Evolutionary conservation across 257 asterid species (phyloP), one percentile per base, ranked within the genome.

Genomic region (Cinchona pubescens): DNA sequence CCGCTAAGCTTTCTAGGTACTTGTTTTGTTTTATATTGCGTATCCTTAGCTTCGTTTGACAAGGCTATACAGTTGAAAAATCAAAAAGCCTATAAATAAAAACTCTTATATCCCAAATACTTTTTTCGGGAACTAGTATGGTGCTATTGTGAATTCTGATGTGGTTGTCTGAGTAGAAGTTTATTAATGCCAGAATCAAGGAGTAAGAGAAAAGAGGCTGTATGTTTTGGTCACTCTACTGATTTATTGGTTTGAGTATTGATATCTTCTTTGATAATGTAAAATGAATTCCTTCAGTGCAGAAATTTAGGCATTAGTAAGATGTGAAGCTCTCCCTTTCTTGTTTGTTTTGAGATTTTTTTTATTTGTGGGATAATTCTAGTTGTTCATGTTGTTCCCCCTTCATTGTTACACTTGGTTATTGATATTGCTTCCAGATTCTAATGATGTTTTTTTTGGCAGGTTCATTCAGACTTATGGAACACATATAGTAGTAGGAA

Each of bases 401-500:
- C n/a, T 34, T 60, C 37, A 7, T 32, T 55, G 55, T 32, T 51
- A 43, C 65, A 18, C 21, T 51, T 76, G 56, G 59, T 43, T 38
- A 71, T 70, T 77, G 29, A 76, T 73, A 48, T 59, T 76, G 42
- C n/a, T 37, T 71, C 71, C 45, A 62, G 13, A 76, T 77, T 60
- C 79, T 87, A 78, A 74, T 71, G 77, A 42, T 27, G 72, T 69
- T 68, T 76, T 71, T 55, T 60, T 82, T 55, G 63, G 77, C 90
- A 95, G 99, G 82, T 95, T 95, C 85, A 95, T 95, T 83, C 89
- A 88, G 84, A 84, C 96, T 11, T 95, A 91, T 60, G 99, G 99
- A 78, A 95, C 99, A 7, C 99, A 95, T 80, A 88, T 95, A 80
- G 87, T 92, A 35, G 96, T 90, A 79, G 98, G 98, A 76, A 86